phyloP scores from a whole-genome alignment of 805 yeast genomes.

The Suhomyces prunicola region DNA sequence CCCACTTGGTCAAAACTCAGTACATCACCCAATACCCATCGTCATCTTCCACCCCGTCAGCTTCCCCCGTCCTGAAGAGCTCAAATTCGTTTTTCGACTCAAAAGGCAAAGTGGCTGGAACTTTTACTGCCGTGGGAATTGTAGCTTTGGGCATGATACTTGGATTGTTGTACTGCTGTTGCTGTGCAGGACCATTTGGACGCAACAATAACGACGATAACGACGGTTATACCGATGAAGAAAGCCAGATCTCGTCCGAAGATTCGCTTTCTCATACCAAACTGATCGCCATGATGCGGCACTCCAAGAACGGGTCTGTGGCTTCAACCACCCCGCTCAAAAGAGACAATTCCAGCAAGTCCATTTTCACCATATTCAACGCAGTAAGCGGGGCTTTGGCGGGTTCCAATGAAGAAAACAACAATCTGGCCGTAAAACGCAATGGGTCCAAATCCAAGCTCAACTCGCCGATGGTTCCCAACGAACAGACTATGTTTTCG shows the following conservation, averaged over 20 bases:
- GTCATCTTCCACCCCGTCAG: not conserved
- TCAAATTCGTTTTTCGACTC: conserved; percentile 54
- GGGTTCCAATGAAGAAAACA: conserved; percentile 6
- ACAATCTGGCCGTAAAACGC: conserved; percentile 8
- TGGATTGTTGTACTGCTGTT: conserved; percentile 43
- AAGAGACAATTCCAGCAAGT: conserved; percentile 34
- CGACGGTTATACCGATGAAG: conserved; percentile 37
- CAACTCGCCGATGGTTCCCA: conserved; percentile 4
- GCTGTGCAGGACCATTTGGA: conserved; percentile 25
- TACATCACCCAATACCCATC: conserved; percentile 19
- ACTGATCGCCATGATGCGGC: conserved; percentile 1
- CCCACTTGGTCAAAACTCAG: conserved; percentile 20
- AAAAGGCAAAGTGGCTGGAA: conserved; percentile 81
- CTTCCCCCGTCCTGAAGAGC: conserved; percentile 6
- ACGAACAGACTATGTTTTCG: conserved; percentile 14
- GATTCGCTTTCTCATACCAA: conserved; percentile 19
- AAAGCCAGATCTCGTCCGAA: conserved; percentile 35
- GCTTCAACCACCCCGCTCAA: conserved; percentile 17
- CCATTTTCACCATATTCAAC: conserved; percentile 27
- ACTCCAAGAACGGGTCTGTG: conserved; percentile 7
- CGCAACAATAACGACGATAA: conserved; percentile 9
- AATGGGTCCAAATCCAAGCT: conserved; percentile 8
- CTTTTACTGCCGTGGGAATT: conserved; percentile 76
- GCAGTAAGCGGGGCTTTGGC: not conserved
- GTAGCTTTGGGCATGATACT: conserved; percentile 46